Percentiles rank a stretch among this genome's conserved stretches.
Conservation (phyloP, 1,284 basidiomycete species). For the Boletus mariae region DNA sequence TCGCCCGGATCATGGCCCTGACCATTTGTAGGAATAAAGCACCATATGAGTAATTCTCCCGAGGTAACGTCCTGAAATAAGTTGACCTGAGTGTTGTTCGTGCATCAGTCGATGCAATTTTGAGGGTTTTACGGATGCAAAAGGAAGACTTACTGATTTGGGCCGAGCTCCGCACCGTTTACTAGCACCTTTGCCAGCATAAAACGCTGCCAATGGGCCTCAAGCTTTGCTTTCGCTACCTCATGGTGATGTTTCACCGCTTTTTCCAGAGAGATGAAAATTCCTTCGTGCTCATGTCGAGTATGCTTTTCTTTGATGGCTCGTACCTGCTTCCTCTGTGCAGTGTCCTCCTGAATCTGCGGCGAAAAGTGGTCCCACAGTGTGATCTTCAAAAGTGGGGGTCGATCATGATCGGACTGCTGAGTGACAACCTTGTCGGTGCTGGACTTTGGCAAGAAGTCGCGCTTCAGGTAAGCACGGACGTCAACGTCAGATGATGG, state of each 20-base stretch:
- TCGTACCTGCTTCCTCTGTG: neutral
- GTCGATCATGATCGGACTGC: neutral
- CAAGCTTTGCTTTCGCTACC: too few relatives aligned
- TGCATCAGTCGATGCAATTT: too few relatives aligned
- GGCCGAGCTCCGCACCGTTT: conserved; percentile 3
- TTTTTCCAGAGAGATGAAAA: neutral
- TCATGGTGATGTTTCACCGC: conserved; percentile 4
- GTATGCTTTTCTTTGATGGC: neutral
- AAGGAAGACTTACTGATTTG: too few relatives aligned
- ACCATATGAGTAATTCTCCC: too few relatives aligned
- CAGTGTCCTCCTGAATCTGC: conserved; percentile 4
- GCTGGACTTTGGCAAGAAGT: neutral
- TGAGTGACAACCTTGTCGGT: neutral
- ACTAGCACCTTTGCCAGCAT: conserved; percentile 2
- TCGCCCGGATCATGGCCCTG: too few relatives aligned
- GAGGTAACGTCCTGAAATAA: too few relatives aligned
- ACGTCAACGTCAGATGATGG: neutral
- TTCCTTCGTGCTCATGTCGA: neutral
- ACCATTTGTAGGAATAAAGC: too few relatives aligned
- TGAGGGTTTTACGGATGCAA: too few relatives aligned
- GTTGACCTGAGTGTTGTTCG: too few relatives aligned
- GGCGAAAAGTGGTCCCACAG: conserved; percentile 6
- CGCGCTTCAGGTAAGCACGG: neutral
- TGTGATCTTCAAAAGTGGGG: conserved; percentile 6
- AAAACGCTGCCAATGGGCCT: neutral